phyloP scores from a whole-genome alignment of 352 stramenopile genomes.

The Aphanomyces invadans region DNA sequence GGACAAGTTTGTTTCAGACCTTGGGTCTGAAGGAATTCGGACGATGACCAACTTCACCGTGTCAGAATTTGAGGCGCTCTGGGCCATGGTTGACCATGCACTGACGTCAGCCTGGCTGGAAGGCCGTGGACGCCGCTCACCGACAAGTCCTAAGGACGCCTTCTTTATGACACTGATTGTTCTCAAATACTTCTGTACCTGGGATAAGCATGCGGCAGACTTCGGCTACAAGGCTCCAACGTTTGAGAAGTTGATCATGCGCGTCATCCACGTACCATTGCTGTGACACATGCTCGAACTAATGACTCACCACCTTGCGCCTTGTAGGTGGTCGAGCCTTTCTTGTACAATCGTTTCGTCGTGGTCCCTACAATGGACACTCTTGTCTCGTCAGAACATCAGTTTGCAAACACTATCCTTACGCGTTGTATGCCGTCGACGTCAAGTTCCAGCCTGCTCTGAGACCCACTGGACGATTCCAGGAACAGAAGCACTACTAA shows the following conservation, averaged over 20 bases:
- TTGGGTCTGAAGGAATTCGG: background rate
- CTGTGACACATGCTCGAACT: too few species aligned
- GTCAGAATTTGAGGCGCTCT: constrained; percentile 13
- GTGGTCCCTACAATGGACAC: background rate
- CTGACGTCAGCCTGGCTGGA: background rate
- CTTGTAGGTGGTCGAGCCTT: background rate
- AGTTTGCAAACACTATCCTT: background rate
- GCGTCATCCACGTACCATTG: constrained; percentile 5
- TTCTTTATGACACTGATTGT: constrained; percentile 18
- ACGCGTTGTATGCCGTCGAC: background rate
- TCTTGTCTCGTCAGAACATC: background rate
- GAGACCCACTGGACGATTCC: background rate
- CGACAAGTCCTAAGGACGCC: constrained; percentile 1
- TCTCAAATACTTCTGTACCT: constrained; percentile 8
- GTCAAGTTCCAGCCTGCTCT: background rate
- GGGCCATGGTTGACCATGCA: background rate
- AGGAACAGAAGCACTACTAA: background rate
- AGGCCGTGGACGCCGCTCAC: background rate
- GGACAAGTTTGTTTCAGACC: background rate
- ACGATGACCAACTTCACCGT: constrained; percentile 8
- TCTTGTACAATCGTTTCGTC: background rate
- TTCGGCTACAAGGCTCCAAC: constrained; percentile 11
- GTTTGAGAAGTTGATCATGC: constrained; percentile 10
- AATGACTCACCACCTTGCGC: too few species aligned
- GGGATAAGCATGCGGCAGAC: constrained; percentile 17